Evolutionary conservation across 306 rosid genomes (phyloP).

Genomic region (Potentilla sterilis): DNA sequence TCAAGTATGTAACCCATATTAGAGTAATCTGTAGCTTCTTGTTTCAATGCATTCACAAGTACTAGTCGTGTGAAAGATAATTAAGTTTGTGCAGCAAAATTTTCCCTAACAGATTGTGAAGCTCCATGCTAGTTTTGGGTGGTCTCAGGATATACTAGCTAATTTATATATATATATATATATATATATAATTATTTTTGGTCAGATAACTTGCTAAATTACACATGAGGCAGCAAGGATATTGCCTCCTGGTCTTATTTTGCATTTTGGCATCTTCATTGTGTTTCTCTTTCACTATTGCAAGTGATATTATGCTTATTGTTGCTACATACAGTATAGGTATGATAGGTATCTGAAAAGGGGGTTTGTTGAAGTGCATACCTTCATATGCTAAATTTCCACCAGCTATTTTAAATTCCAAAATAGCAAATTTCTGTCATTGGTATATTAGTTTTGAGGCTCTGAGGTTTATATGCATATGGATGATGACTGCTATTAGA

Average conservation of each 20-base stretch:
- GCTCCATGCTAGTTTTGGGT: background rate
- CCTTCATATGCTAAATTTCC: background rate
- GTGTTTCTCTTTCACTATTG: background rate
- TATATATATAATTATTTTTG: no score
- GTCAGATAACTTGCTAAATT: no score
- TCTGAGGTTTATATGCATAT: background rate
- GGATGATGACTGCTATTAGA: background rate
- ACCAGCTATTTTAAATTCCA: background rate
- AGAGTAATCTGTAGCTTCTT: no score
- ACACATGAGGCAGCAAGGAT: no score
- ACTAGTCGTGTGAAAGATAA: no score
- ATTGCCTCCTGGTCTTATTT: background rate
- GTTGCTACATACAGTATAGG: background rate
- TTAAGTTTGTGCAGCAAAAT: background rate
- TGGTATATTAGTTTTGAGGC: background rate
- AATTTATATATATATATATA: no score
- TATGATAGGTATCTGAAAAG: background rate
- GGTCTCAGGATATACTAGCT: background rate
- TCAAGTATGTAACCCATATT: no score
- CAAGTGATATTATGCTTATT: background rate
- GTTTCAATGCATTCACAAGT: no score
- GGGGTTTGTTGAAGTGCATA: background rate
- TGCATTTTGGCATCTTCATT: background rate
- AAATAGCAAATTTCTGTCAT: background rate
- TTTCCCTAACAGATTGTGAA: background rate